Evolutionary conservation across 306 rosid genomes (phyloP).

Genomic region (Dicorynia guianensis): DNA sequence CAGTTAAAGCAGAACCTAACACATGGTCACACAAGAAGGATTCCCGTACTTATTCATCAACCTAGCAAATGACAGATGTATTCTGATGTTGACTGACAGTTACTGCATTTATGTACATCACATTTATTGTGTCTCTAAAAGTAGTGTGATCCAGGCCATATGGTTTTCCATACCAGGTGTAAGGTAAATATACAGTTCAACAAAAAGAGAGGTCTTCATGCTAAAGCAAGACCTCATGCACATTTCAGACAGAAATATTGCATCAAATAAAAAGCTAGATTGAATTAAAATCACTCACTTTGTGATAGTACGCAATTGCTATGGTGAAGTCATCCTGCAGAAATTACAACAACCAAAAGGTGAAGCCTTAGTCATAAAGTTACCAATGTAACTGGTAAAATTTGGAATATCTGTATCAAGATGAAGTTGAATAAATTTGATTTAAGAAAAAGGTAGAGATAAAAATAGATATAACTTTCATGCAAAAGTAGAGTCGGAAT

Average conservation of each 20-base stretch:
- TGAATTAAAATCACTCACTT: conserved; percentile 59
- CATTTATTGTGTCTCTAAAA: not conserved
- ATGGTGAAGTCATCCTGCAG: conserved; percentile 79
- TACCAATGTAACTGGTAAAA: not conserved
- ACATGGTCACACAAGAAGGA: conserved; percentile 16
- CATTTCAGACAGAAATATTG: not conserved
- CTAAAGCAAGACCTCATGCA: conserved; percentile 16
- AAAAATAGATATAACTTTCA: conserved; percentile 18
- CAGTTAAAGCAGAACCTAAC: conserved; percentile 10
- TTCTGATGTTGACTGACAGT: not conserved
- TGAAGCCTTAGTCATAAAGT: conserved; percentile 28
- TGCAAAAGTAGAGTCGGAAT: conserved; percentile 15
- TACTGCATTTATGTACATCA: not conserved
- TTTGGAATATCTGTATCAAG: not conserved
- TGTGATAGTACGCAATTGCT: conserved; percentile 84
- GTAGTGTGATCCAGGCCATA: not conserved
- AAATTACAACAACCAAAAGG: conserved; percentile 28
- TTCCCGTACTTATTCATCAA: not conserved
- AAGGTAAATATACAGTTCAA: not conserved
- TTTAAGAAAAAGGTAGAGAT: not conserved
- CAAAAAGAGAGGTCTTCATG: not conserved
- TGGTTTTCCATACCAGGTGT: too few species aligned
- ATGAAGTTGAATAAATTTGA: conserved; percentile 6
- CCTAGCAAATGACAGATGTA: too few species aligned
- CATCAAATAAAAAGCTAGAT: not conserved